phyloP scores from a whole-genome alignment of 257 asterid genomes.

The Echites panduratus region DNA sequence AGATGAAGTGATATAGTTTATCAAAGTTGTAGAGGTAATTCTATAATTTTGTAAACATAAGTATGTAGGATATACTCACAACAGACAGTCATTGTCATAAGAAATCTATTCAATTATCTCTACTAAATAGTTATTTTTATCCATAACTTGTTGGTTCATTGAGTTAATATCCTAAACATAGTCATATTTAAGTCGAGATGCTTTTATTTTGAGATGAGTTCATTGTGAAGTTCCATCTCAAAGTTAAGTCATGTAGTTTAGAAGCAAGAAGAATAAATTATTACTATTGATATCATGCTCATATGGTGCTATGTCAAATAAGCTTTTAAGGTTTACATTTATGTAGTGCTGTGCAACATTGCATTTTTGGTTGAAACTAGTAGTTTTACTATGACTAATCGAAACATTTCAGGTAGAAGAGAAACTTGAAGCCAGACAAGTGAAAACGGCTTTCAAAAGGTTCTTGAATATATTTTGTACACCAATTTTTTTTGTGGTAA shows the following conservation, averaged over 20 bases:
- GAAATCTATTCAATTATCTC: background rate
- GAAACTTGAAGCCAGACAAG: slow-evolving; percentile 83
- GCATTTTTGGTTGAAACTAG: background rate
- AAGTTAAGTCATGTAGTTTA: background rate
- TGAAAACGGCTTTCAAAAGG: slow-evolving; percentile 62
- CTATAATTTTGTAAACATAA: background rate
- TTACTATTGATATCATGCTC: background rate
- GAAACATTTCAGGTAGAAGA: slow-evolving; percentile 60
- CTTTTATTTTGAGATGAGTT: background rate
- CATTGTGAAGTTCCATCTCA: background rate
- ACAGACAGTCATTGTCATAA: too few relatives aligned
- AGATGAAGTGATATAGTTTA: slow-evolving; percentile 46
- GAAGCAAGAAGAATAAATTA: background rate
- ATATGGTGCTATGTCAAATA: background rate
- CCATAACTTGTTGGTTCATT: background rate
- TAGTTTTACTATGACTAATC: slow-evolving; percentile 8
- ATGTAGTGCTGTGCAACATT: background rate
- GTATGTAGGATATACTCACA: background rate
- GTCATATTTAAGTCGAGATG: background rate
- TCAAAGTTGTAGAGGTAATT: slow-evolving; percentile 32
- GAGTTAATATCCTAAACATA: background rate
- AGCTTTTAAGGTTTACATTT: background rate
- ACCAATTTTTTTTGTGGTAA: slow-evolving; percentile 89
- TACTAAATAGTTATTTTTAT: background rate
- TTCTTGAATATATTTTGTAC: slow-evolving; percentile 79